These are phyloP conservation scores for Fremontodendron californicum DNA, from an alignment of 345 rosid genomes.

Conservation along the genomic window DNA sequence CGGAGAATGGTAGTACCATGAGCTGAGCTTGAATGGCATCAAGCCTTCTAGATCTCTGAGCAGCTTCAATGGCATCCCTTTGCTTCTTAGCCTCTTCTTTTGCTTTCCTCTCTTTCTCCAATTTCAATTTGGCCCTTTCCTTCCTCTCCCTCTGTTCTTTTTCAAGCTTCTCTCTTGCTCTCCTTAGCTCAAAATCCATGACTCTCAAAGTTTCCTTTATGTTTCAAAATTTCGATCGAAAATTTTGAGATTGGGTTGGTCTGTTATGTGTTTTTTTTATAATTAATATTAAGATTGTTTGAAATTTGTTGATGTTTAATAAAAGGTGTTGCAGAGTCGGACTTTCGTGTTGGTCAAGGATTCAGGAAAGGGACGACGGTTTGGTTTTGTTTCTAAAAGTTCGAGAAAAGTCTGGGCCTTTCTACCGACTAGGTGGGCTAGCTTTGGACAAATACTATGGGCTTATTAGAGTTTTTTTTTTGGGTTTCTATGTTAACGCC, in stretches of 20 bases:
- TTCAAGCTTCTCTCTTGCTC: constrained; percentile 86
- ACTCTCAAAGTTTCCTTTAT: background rate
- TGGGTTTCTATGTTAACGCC: no score
- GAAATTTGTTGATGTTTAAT: background rate
- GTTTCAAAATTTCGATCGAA: background rate
- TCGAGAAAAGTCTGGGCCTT: constrained; percentile 38
- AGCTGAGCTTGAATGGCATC: constrained; percentile 74
- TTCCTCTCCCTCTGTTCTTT: constrained; percentile 85
- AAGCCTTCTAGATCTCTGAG: constrained; percentile 70
- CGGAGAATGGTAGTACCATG: constrained; percentile 39
- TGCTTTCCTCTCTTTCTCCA: constrained; percentile 67
- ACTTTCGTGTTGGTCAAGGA: constrained; percentile 12
- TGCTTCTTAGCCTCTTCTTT: constrained; percentile 64
- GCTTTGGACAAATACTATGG: background rate
- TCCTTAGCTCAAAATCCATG: constrained; percentile 91
- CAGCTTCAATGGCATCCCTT: constrained; percentile 89
- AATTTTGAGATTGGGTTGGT: background rate
- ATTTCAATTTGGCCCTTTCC: constrained; percentile 55
- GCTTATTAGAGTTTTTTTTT: no score
- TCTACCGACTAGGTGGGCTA: background rate
- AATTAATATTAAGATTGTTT: background rate
- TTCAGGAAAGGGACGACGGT: background rate
- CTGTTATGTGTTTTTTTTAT: background rate
- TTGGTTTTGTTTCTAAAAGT: background rate
- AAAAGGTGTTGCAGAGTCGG: background rate